Conservation (phyloP, 106 monocot species). For the Dendrobium huoshanense region DNA sequence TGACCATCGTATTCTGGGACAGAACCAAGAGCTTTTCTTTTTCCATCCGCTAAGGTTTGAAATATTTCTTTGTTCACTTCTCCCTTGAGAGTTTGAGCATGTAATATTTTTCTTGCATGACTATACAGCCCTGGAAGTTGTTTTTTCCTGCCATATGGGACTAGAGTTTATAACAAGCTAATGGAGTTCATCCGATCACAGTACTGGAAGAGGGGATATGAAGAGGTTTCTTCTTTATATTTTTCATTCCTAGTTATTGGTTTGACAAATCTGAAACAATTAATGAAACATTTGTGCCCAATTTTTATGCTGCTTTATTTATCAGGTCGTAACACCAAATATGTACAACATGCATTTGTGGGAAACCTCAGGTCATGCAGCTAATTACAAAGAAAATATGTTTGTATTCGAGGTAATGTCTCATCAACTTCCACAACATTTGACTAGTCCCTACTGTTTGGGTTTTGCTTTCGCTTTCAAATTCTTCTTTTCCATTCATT, state of each 20-base stretch:
- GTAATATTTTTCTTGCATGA: conserved; percentile 9
- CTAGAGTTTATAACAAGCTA: conserved; percentile 88
- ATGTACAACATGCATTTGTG: conserved; percentile 99
- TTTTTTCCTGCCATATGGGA: conserved; percentile 86
- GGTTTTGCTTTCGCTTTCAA: background rate
- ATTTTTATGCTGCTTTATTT: conserved; percentile 10
- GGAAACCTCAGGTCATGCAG: conserved; percentile 99
- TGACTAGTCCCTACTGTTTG: too few species aligned
- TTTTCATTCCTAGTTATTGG: background rate
- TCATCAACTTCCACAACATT: background rate
- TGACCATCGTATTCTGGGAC: conserved; percentile 86
- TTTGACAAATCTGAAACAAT: background rate
- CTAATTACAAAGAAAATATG: conserved; percentile 99
- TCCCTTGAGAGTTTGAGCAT: background rate
- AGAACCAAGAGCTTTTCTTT: conserved; percentile 97
- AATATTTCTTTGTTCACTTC: background rate
- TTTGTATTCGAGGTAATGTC: conserved; percentile 82
- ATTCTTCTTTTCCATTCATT: background rate
- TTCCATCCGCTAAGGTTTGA: conserved; percentile 87
- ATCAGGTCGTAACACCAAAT: conserved; percentile 80
- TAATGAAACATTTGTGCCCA: background rate
- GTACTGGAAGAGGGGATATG: conserved; percentile 86
- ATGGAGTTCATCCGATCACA: conserved; percentile 72
- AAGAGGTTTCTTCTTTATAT: conserved; percentile 59
- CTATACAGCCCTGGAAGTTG: conserved; percentile 89